Percentiles rank a stretch among this genome's conserved stretches.
Conservation (phyloP, 2,329 filamentous ascomycete genomes). For the Cordyceps cateniannulata region DNA sequence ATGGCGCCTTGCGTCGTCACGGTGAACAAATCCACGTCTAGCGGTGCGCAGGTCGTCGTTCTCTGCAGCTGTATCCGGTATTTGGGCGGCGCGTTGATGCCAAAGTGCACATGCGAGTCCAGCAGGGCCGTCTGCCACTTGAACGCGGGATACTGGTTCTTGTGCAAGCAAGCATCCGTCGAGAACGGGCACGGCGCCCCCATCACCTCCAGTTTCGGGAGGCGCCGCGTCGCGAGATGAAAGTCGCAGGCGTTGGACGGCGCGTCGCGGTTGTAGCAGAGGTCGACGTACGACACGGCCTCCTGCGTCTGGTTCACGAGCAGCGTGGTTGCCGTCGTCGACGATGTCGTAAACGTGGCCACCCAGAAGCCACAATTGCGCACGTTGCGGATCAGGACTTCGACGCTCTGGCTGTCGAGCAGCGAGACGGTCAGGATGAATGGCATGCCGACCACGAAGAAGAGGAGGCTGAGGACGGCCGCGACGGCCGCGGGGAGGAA, state of each 20-base stretch:
- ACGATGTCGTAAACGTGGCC: background rate
- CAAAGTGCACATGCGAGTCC: background rate
- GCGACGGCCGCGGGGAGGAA: background rate
- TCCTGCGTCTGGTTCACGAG: background rate
- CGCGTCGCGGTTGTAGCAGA: background rate
- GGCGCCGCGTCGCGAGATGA: background rate
- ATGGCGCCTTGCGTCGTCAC: background rate
- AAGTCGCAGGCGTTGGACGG: background rate
- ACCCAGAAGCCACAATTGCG: background rate
- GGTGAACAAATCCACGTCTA: background rate
- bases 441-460: background rate
- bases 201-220: background rate
- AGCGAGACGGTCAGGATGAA: background rate
- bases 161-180: background rate
- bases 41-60: background rate
- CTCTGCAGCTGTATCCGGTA: background rate
- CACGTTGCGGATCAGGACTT: background rate
- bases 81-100: background rate
- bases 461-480: background rate
- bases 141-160: background rate
- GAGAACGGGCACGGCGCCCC: background rate
- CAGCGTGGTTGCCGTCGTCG: background rate
- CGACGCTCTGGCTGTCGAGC: background rate
- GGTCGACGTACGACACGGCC: conserved; percentile 1
- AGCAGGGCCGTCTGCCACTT: background rate